Base-by-base conservation (phyloP, 2,329 filamentous ascomycete genomes). In the Leptodontidium sp. region DNA sequence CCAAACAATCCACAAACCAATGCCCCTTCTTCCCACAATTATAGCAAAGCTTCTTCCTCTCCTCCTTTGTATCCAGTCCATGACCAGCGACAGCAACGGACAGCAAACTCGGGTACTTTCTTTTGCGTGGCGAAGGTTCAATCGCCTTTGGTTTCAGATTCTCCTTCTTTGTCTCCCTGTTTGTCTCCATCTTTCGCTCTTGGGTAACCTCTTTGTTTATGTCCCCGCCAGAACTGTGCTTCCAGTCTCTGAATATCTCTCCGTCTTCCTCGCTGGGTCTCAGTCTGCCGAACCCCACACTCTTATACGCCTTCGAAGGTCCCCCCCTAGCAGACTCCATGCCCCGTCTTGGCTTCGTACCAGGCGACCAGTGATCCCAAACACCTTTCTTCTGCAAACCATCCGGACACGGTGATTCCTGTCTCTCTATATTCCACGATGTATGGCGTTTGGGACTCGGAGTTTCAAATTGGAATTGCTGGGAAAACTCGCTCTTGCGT, bases 21-120 rank as follows among this genome's bases (percentile, higher is more conserved):
- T 69, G 67, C 14, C 63, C 65, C 62, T 43, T 66, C 40, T 62
- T 52, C 1, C 49, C 61, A 67, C 69, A 69, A 38, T 71, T 71
- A 17, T 66, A 70, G 55, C 70, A 69, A 7, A 64, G 12, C 47
- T n/a, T 14, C 11, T 14, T 26, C n/a, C n/a, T 53, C 1, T n/a
- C 50, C 26, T 17, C 26, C 9, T 35, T 32, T 17, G 11, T 17
- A 14, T 40, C 38, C 38, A 40, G 38, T 4, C 14, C n/a, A 32
- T 29, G 24, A 5, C 21, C 21, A 52, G 49, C 14, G 15, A n/a
- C 26, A 35, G 11, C 4, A 53, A 53, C 26, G 8, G 50, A 17
- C 26, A 32, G 15, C 50, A 53, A 35, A 15, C 26, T 7, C 2
- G 50, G 26, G 26, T 17, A 53, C 3, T 17, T 35, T 26, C 29